Evolutionary conservation across 1,139 yeast genomes (phyloP), one percentile per base, ranked within the genome.

Genomic region (Taphrina flavorubra): DNA sequence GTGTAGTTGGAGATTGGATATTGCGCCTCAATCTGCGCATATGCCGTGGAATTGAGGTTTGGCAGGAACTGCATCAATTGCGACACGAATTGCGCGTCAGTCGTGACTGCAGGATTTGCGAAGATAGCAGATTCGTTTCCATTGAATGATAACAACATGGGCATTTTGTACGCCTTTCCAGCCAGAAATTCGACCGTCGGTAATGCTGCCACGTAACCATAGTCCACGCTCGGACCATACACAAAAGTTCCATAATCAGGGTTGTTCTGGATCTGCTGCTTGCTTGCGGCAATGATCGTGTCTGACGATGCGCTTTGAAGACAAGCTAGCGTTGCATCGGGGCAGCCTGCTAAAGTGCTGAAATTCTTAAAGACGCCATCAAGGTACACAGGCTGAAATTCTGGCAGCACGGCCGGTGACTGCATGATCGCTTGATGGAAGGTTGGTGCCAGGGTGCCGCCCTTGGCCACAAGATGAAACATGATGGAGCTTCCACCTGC

Each of bases 401-500:
- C 49, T 6, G 63, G 63, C 18, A 34, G 20, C 36, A 37, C 42
- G 11, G 53, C 63, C 8, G 63, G 63, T 8, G 53, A 40, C 42
- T 58, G 63, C 56, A 44, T 40, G 14, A 58, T 40, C 20, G 51
- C 51, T n/a, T 18, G 51, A 5, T 58, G 51, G n/a, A 58, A 58
- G 6, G 51, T 20, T 8, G 63, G 63, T 13, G 39, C 16, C 18
- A 20, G n/a, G 60, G 63, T 44, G 20, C 53, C 39, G 34, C 42
- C 63, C 20, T 47, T 37, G 11, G 51, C 59, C 14, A 36, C 51
- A 8, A 51, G 49, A 18, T 51, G 65, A 16, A 31, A 40, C 60
- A 39, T 39, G 49, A 51, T 49, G 13, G 64, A 36, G 0, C 78
- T 75, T 0, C 78, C 81, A 8, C 81, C 81, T 20, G 81, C 79